Evolutionary conservation across 2,329 filamentous ascomycete genomes (phyloP), one percentile per base, ranked within the genome.

Genomic region (Xenoacremonium recifei): DNA sequence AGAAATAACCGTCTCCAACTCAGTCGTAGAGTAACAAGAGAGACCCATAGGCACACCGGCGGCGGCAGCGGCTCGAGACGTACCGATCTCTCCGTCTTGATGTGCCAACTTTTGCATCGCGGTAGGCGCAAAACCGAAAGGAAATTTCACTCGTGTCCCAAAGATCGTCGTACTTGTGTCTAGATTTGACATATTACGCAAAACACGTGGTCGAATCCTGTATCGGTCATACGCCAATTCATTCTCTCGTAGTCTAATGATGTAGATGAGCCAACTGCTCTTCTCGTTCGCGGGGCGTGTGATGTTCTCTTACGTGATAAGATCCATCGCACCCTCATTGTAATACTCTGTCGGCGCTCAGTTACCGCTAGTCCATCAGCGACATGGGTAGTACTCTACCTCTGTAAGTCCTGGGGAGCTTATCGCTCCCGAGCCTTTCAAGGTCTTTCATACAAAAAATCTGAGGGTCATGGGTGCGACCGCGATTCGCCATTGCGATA

Each of bases 281-380:
- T n/a, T n/a, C n/a, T n/a, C n/a, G n/a, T n/a, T n/a, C n/a, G n/a
- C n/a, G 20, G 16, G 19, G 12, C 16, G 3, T 21, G 16, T 21
- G 4, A 6, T 2, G 10, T 10, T 12, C n/a, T 35, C 46, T 11
- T 44, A 54, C 53, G 50, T 55, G 9, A 55, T 39, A n/a, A 56
- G 62, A 47, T 77, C 75, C 62, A 78, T 79, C 5, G 76, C 73
- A 5, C 77, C 77, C 45, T 73, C 76, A 53, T 80, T 79, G 57
- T 73, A 80, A 60, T 79, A 80, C 37, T 79, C 76, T 54, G 4
- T 4, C n/a, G 13, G 16, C 6, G 18, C 7, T 16, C 39, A 40
- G 6, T 31, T 6, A 34, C 20, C 16, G 32, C 20, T n/a, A 20
- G 32, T 20, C 7, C 5, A n/a, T n/a, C n/a, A n/a, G n/a, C n/a